These are phyloP conservation scores for Malus asiatica DNA, from an alignment of 306 rosid species.

Conservation along the genomic window DNA sequence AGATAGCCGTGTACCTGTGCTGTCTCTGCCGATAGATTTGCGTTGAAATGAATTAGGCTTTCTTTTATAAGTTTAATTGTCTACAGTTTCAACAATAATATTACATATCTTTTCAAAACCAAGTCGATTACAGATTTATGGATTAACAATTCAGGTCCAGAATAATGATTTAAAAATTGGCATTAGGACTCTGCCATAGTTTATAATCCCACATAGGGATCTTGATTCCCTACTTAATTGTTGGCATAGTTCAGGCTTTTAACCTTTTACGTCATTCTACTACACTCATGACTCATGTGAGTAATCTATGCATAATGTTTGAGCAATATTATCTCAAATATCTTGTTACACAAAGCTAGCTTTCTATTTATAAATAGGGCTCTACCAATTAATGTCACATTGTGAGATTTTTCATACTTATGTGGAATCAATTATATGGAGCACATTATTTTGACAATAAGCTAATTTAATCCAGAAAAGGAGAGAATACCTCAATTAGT, in stretches of 20 bases:
- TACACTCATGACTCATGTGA: neutral
- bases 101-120: neutral
- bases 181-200: too few relatives aligned
- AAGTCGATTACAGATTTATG: neutral
- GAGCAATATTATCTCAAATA: too few relatives aligned
- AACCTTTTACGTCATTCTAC: neutral
- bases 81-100: neutral
- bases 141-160: neutral
- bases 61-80: neutral
- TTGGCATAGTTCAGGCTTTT: neutral
- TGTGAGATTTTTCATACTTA: neutral
- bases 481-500: neutral
- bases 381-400: neutral
- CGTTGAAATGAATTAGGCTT: neutral
- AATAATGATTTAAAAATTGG: neutral
- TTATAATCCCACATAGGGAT: neutral
- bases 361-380: neutral
- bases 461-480: neutral
- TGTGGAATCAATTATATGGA: neutral
- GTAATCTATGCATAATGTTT: neutral
- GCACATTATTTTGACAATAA: neutral
- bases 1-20: neutral
- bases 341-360: neutral
- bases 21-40: neutral
- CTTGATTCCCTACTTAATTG: slow-evolving; percentile 1